Evolutionary conservation across 2,329 filamentous ascomycete genomes (phyloP).

Genomic region (Diaporthe sp.): DNA sequence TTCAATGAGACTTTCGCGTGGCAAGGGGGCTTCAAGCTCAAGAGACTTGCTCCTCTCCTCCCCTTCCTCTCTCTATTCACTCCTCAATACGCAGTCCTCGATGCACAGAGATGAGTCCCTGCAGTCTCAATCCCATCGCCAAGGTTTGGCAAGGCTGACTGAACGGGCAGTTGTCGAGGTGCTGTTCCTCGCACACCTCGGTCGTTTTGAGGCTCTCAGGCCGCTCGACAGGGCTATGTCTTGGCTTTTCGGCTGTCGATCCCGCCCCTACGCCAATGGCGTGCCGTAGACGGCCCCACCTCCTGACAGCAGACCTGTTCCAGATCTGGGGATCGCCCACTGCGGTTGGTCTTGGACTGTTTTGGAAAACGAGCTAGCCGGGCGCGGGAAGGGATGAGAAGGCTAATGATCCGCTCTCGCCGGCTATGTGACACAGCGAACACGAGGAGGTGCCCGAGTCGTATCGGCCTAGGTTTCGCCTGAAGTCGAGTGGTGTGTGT

Average conservation of each 20-base stretch:
- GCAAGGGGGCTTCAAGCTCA: neutral
- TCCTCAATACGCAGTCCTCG: no score
- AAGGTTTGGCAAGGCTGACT: conserved; percentile 15
- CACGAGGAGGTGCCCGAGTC: neutral
- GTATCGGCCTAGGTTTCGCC: conserved; percentile 29
- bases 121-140: neutral
- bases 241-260: conserved; percentile 34
- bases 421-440: conserved; percentile 3
- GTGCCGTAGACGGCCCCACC: conserved; percentile 6
- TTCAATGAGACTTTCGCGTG: conserved; percentile 1
- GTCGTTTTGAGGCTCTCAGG: conserved; percentile 28
- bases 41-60: neutral
- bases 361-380: conserved; percentile 20
- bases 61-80: neutral
- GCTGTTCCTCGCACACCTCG: neutral
- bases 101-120: neutral
- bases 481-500: conserved; percentile 22
- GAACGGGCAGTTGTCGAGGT: neutral
- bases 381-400: neutral
- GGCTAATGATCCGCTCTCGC: neutral
- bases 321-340: conserved; percentile 26
- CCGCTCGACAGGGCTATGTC: conserved; percentile 26
- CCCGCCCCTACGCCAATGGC: conserved; percentile 4
- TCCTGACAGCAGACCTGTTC: conserved; percentile 36
- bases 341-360: conserved; percentile 21